Evolutionary conservation across 179 eudicot genomes (phyloP).

Genomic region (Nepenthes alata): DNA sequence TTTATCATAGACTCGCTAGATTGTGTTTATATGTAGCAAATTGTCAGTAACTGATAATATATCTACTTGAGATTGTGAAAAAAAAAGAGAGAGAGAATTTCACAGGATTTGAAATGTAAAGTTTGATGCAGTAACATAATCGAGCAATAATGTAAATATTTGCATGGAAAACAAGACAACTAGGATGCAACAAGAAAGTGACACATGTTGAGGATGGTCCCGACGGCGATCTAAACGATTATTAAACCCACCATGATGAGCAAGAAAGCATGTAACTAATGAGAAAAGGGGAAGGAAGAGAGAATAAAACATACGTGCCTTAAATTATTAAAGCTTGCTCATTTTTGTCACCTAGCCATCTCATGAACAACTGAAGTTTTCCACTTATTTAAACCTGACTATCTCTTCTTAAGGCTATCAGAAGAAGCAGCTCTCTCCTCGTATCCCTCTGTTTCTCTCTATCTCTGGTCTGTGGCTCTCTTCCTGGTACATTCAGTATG

Average conservation of each 20-base stretch:
- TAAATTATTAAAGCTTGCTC: conserved; percentile 20
- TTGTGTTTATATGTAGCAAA: too few relatives aligned
- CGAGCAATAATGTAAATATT: too few relatives aligned
- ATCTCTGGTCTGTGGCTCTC: neutral
- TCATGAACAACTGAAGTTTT: conserved; percentile 10
- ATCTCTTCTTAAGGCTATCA: conserved; percentile 17
- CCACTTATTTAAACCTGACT: conserved; percentile 41
- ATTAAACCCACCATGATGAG: too few relatives aligned
- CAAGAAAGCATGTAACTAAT: conserved; percentile 2
- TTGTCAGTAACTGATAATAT: too few relatives aligned
- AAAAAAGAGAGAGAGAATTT: too few relatives aligned
- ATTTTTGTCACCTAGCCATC: conserved; percentile 1
- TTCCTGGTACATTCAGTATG: conserved; percentile 15
- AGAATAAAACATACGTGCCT: conserved; percentile 34
- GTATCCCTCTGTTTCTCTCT: conserved; percentile 4
- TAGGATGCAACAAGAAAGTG: conserved; percentile 23
- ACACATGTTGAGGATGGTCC: conserved; percentile 18
- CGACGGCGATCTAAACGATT: conserved; percentile 5
- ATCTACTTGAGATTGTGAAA: too few relatives aligned
- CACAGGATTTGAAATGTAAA: too few relatives aligned
- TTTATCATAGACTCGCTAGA: too few relatives aligned
- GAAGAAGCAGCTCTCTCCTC: conserved; percentile 4
- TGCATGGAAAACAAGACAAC: too few relatives aligned
- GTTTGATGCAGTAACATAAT: too few relatives aligned
- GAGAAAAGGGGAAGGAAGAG: conserved; percentile 3